Conservation (phyloP, 2,329 filamentous ascomycete species). For the Nakataea oryzae region DNA sequence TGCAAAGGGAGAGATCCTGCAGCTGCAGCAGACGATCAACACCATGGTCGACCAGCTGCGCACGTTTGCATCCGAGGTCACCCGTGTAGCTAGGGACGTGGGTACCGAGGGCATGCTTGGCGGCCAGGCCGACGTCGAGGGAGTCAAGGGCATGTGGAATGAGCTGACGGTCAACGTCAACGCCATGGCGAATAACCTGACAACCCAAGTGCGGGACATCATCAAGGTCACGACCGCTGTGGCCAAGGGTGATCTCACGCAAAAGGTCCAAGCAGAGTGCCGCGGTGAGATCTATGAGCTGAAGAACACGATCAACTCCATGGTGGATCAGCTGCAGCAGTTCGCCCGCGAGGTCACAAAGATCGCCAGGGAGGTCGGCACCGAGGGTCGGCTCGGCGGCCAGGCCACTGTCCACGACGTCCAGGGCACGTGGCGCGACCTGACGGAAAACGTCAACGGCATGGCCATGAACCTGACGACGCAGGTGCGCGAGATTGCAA, state of each 20-base stretch:
- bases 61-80: conserved; percentile 77
- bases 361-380: conserved; percentile 91
- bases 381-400: conserved; percentile 85
- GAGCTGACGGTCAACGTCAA: conserved; percentile 79
- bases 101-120: conserved; percentile 76
- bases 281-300: conserved; percentile 88
- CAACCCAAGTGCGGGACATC: conserved; percentile 88
- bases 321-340: conserved; percentile 96
- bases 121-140: conserved; percentile 73
- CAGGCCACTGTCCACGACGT: conserved; percentile 95
- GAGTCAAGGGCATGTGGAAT: conserved; percentile 83
- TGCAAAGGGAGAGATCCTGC: conserved; percentile 70
- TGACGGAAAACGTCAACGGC: conserved; percentile 92
- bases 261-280: conserved; percentile 90
- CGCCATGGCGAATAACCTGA: conserved; percentile 80
- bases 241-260: conserved; percentile 80
- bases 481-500: conserved; percentile 94
- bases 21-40: conserved; percentile 78
- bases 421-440: conserved; percentile 91
- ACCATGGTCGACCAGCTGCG: conserved; percentile 82
- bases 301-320: conserved; percentile 97
- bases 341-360: conserved; percentile 96
- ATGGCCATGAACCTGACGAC: conserved; percentile 98
- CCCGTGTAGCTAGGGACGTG: conserved; percentile 72
- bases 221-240: conserved; percentile 68